Evolutionary conservation across 2,329 filamentous ascomycete genomes (phyloP).

Genomic region (Paracamarosporium sp.): DNA sequence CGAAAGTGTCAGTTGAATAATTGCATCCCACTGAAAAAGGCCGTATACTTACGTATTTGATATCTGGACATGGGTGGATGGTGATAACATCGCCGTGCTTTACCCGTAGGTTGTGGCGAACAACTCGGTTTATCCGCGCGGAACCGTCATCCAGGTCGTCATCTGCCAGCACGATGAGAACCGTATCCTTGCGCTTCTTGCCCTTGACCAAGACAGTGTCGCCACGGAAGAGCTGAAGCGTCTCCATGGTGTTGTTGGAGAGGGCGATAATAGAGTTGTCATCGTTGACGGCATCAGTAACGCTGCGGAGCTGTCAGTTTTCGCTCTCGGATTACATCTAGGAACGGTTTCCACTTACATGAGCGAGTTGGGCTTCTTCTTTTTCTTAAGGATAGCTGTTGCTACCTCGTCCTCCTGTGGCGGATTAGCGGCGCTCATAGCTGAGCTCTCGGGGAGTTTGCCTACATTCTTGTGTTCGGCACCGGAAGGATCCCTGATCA

Average conservation of each 20-base stretch:
- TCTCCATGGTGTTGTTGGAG: constrained; percentile 99
- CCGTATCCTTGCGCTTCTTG: constrained; percentile 99
- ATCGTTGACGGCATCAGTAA: constrained; percentile 98
- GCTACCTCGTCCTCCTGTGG: constrained; percentile 84
- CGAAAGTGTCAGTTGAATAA: constrained; percentile 26
- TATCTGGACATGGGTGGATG: constrained; percentile 96
- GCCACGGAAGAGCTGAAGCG: constrained; percentile 95
- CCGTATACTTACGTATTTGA: constrained; percentile 88
- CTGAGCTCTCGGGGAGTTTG: constrained; percentile 17
- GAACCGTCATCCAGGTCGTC: constrained; percentile 98
- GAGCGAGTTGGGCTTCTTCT: constrained; percentile 99
- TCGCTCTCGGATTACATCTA: not conserved
- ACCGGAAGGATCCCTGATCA: constrained; percentile 81
- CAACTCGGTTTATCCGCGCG: constrained; percentile 96
- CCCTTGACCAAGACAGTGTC: constrained; percentile 98
- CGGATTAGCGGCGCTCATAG: constrained; percentile 37
- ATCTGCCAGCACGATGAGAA: constrained; percentile 95
- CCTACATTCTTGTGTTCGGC: constrained; percentile 82
- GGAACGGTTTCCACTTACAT: constrained; percentile 68
- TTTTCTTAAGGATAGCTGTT: constrained; percentile 98
- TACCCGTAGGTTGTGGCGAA: constrained; percentile 96
- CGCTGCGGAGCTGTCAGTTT: constrained; percentile 64
- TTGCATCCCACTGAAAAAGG: not conserved
- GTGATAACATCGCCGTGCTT: constrained; percentile 99
- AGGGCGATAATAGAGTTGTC: constrained; percentile 99